Conservation (phyloP, 2,329 filamentous ascomycete genomes). For the Talaromyces verruculosus region DNA sequence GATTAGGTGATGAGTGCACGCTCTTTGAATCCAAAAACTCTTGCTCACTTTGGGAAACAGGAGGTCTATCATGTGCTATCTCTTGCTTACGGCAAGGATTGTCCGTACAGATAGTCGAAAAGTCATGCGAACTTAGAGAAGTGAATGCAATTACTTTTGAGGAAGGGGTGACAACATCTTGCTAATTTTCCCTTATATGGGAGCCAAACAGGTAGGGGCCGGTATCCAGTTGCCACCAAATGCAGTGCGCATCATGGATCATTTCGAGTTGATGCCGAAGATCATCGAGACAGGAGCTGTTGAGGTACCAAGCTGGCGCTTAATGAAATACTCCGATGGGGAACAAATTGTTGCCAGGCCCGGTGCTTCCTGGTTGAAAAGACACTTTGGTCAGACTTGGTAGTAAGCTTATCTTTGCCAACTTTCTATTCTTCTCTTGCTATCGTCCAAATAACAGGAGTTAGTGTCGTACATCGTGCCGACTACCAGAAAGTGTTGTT, state of each 20-base stretch:
- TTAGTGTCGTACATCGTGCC: conserved; percentile 42
- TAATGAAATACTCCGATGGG: neutral
- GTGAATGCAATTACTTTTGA: neutral
- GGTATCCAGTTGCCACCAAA: conserved; percentile 37
- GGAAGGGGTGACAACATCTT: neutral
- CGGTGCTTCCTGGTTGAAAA: neutral
- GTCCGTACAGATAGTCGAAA: neutral
- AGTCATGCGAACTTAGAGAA: neutral
- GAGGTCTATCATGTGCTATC: neutral
- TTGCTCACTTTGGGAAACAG: neutral
- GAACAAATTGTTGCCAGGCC: neutral
- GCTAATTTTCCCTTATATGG: neutral
- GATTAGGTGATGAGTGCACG: neutral
- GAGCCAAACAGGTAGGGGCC: conserved; percentile 30
- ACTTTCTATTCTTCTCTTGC: neutral
- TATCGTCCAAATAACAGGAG: neutral
- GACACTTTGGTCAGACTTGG: neutral
- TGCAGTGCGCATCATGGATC: conserved; percentile 28
- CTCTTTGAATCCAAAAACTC: neutral
- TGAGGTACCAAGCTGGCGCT: neutral
- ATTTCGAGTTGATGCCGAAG: conserved; percentile 23
- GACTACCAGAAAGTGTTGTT: conserved; percentile 42
- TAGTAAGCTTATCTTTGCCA: neutral
- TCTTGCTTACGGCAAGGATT: neutral
- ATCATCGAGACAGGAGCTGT: neutral